Conservation (phyloP, 768 basidiomycete species). For the Tephrocybe sp. region DNA sequence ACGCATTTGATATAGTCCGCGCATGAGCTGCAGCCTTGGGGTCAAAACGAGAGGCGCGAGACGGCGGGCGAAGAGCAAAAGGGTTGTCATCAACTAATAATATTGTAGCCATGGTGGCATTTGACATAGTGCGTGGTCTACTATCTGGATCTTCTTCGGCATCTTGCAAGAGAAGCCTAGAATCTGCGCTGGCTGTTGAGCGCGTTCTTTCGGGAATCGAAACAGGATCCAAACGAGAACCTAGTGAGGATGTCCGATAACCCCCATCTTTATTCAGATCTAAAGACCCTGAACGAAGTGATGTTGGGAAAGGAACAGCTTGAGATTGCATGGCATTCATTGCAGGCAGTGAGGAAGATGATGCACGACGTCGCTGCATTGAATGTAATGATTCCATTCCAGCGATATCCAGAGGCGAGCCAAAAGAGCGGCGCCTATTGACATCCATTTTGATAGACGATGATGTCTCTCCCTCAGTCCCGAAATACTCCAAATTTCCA, state of each 20-base stretch:
- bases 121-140: conserved; percentile 35
- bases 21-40: conserved; percentile 66
- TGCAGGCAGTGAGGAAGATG: conserved; percentile 49
- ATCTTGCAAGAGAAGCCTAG: conserved; percentile 41
- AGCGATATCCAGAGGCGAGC: conserved; percentile 55
- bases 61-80: conserved; percentile 68
- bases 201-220: conserved; percentile 41
- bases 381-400: conserved; percentile 41
- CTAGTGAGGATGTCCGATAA: conserved; percentile 8
- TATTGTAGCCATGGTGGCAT: conserved; percentile 45
- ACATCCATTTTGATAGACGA: conserved; percentile 31
- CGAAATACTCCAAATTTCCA: conserved; percentile 54
- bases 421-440: conserved; percentile 57
- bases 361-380: conserved; percentile 49
- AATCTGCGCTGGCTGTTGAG: conserved; percentile 54
- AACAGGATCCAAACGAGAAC: conserved; percentile 15
- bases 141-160: conserved; percentile 24
- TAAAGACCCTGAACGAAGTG: conserved; percentile 51
- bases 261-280: conserved; percentile 10
- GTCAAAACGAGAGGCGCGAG: conserved; percentile 73
- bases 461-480: conserved; percentile 20
- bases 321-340: conserved; percentile 33
- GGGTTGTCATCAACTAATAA: conserved; percentile 56
- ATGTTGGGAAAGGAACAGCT: conserved; percentile 66
- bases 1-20: conserved; percentile 63